phyloP scores from a whole-genome alignment of 2,329 filamentous ascomycete genomes.

The Coniella vitis region DNA sequence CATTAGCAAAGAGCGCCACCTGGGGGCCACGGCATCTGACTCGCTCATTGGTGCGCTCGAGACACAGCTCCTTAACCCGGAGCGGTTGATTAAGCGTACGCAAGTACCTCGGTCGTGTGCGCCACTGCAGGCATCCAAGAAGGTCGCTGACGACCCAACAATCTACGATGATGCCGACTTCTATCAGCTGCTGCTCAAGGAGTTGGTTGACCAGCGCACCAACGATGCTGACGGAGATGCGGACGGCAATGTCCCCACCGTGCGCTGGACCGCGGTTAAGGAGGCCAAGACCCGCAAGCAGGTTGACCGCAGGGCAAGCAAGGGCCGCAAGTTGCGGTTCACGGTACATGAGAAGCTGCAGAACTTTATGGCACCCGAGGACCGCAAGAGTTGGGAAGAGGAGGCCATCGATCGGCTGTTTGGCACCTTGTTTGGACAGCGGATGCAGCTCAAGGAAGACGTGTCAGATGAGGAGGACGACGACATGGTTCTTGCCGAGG shows the following conservation, averaged over 20 bases:
- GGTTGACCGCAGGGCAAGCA: slow-evolving; percentile 90
- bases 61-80: slow-evolving; percentile 58
- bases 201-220: slow-evolving; percentile 84
- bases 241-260: slow-evolving; percentile 35
- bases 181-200: slow-evolving; percentile 87
- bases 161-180: slow-evolving; percentile 95
- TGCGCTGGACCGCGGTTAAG: slow-evolving; percentile 61
- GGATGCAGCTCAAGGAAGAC: slow-evolving; percentile 57
- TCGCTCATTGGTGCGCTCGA: slow-evolving; percentile 61
- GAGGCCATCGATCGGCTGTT: slow-evolving; percentile 73
- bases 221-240: slow-evolving; percentile 49
- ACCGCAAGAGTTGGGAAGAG: slow-evolving; percentile 72
- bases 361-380: slow-evolving; percentile 95
- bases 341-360: slow-evolving; percentile 95
- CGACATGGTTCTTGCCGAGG: slow-evolving; percentile 44
- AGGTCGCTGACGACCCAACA: slow-evolving; percentile 48
- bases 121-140: slow-evolving; percentile 56
- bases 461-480: slow-evolving; percentile 43
- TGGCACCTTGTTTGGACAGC: slow-evolving; percentile 66
- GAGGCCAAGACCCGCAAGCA: slow-evolving; percentile 75
- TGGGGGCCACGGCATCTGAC: slow-evolving; percentile 44
- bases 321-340: slow-evolving; percentile 89
- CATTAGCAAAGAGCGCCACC: slow-evolving; percentile 47
- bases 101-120: slow-evolving; percentile 70
- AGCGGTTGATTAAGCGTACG: slow-evolving; percentile 64